A percentile compares a stretch with the other conserved stretches of the same genome.
These are phyloP conservation scores for Globisporangium uncinulatum DNA, from an alignment of 352 stramenopile genomes.

Conservation along the genomic window DNA sequence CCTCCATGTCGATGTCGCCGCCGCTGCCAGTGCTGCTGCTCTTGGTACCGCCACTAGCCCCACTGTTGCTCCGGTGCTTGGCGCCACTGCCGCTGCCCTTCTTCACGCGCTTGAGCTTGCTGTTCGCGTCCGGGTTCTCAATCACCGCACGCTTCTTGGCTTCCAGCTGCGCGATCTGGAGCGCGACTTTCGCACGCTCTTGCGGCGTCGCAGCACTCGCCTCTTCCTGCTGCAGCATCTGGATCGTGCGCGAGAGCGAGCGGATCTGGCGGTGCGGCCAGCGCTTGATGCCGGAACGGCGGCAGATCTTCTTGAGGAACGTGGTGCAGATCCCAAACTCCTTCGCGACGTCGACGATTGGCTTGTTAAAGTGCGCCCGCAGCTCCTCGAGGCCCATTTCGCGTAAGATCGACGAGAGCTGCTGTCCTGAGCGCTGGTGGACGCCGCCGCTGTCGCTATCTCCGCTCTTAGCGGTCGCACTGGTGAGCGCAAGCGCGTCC, in stretches of 20 bases:
- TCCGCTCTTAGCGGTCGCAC: constrained; percentile 4
- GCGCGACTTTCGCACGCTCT: constrained; percentile 44
- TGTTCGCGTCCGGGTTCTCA: constrained; percentile 50
- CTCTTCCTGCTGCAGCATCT: constrained; percentile 70
- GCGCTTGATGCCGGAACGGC: constrained; percentile 50
- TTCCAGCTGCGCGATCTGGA: constrained; percentile 56
- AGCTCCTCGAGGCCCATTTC: constrained; percentile 59
- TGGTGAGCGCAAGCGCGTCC: neutral
- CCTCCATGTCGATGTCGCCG: constrained; percentile 11
- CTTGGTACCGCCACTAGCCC: neutral
- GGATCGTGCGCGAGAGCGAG: constrained; percentile 59
- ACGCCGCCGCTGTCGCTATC: constrained; percentile 6
- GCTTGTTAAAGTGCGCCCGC: constrained; percentile 51
- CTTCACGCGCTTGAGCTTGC: constrained; percentile 61
- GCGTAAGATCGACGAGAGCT: constrained; percentile 39
- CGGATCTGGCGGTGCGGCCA: constrained; percentile 62
- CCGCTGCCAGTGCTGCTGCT: constrained; percentile 2
- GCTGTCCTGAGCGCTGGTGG: constrained; percentile 24
- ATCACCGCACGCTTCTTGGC: constrained; percentile 65
- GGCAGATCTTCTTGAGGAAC: constrained; percentile 64
- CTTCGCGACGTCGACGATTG: constrained; percentile 41
- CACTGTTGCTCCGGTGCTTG: neutral
- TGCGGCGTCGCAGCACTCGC: constrained; percentile 29
- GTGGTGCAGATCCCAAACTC: constrained; percentile 63
- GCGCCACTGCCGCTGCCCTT: constrained; percentile 25